A percentile compares a stretch with the other conserved stretches of the same genome.
Evolutionary conservation across 2,329 filamentous ascomycete species (phyloP).

Genomic region (Dactylellina parvicollis): DNA sequence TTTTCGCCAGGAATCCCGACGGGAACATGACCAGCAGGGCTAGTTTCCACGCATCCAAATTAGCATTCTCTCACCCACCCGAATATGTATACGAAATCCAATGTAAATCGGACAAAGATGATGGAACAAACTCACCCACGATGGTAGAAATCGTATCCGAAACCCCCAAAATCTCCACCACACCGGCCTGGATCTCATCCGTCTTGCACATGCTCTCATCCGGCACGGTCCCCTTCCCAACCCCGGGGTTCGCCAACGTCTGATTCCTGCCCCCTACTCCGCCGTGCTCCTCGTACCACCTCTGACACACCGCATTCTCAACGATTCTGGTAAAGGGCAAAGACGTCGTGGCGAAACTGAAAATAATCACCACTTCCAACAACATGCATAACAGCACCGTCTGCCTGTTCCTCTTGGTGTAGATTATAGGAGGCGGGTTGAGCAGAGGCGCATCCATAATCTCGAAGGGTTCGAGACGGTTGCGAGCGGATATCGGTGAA

Average conservation of each 20-base stretch:
- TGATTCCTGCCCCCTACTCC: constrained; percentile 11
- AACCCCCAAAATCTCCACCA: constrained; percentile 52
- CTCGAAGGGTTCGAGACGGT: constrained; percentile 32
- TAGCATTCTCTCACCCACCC: no score
- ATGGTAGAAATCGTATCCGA: constrained; percentile 42
- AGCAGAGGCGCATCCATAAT: constrained; percentile 46
- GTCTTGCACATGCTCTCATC: constrained; percentile 46
- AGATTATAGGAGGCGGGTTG: constrained; percentile 9
- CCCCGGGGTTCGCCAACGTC: constrained; percentile 13
- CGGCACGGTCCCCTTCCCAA: constrained; percentile 6
- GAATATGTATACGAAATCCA: neutral
- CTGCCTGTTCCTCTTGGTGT: constrained; percentile 25
- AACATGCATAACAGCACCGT: constrained; percentile 37
- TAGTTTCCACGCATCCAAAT: constrained; percentile 12
- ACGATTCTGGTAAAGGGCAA: constrained; percentile 42
- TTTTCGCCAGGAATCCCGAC: constrained; percentile 36
- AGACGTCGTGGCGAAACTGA: constrained; percentile 42
- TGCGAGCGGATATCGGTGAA: neutral
- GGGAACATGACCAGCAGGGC: constrained; percentile 49
- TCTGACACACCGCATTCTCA: constrained; percentile 51
- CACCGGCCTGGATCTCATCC: constrained; percentile 50
- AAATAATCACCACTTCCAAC: constrained; percentile 42
- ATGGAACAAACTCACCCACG: constrained; percentile 21
- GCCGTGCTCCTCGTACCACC: constrained; percentile 31
- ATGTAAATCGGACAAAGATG: neutral